A percentile compares a stretch with the other conserved stretches of the same genome.
phyloP scores from a whole-genome alignment of 768 basidiomycete species.

The Russula sp. region DNA sequence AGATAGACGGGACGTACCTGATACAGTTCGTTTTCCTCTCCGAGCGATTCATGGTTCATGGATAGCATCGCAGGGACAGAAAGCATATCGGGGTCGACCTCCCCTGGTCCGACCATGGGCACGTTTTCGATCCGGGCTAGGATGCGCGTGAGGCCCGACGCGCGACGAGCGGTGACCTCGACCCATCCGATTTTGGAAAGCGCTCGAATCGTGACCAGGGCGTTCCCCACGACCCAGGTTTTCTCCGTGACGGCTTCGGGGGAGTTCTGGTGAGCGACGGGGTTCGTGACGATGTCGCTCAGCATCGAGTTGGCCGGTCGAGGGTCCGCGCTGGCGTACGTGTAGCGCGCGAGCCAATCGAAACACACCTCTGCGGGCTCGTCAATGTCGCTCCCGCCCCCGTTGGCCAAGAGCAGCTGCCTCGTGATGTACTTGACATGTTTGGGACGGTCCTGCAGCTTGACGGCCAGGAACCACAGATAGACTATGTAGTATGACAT shows the following conservation, averaged over 20 bases:
- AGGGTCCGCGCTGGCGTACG: constrained; percentile 91
- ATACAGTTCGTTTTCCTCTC: constrained; percentile 21
- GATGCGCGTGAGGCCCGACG: constrained; percentile 85
- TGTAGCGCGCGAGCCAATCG: constrained; percentile 94
- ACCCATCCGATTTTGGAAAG: constrained; percentile 80
- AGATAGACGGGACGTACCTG: constrained; percentile 14
- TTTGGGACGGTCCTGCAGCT: constrained; percentile 69
- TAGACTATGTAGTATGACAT: constrained; percentile 90
- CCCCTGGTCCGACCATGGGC: constrained; percentile 77
- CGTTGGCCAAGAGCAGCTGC: constrained; percentile 81
- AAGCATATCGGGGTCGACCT: constrained; percentile 72
- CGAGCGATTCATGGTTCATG: constrained; percentile 48
- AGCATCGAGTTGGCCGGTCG: constrained; percentile 76
- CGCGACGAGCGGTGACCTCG: constrained; percentile 74
- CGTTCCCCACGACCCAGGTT: constrained; percentile 82
- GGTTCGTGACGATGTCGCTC: constrained; percentile 70
- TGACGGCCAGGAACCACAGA: constrained; percentile 88
- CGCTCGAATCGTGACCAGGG: constrained; percentile 75
- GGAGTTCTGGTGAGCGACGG: constrained; percentile 30
- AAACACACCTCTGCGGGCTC: constrained; percentile 94
- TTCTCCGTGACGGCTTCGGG: constrained; percentile 52
- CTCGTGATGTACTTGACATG: constrained; percentile 84
- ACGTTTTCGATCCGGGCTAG: constrained; percentile 85
- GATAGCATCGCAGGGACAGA: constrained; percentile 68
- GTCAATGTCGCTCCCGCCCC: constrained; percentile 65